Evolutionary conservation across 2,329 filamentous ascomycete species (phyloP), one percentile per base, ranked within the genome.

Genomic region (Exophiala calicioides): DNA sequence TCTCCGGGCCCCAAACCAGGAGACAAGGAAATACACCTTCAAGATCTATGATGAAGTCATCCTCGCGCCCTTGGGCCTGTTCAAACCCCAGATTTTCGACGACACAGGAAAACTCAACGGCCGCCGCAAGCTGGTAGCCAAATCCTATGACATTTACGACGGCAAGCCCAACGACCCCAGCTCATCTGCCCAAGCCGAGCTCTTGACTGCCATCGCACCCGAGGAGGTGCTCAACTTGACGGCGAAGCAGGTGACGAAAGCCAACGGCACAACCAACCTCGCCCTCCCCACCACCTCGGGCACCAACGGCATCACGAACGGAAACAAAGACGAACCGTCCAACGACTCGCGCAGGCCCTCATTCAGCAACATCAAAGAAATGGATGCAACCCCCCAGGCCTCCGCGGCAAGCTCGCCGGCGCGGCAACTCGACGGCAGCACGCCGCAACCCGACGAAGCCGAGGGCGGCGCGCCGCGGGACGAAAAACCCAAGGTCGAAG

Each of bases 1-100:
- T 66, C 79, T 98, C 12, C 85, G 93, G 20, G 87, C 88, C 7
- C 85, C 88, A 1, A 90, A 89, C 42, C 84, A 95, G 64, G 85
- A 93, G 40, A 98, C 93, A 1, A 80, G 84, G 54, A 96, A 95
- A 68, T 97, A 95, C 68, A 81, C 84, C 30, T 97, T 96, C 77
- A 97, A 97, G 74, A 90, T 88, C 1, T 98, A 97, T 62, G 93
- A 98, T 58, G 93, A 97, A 67, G 86, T 94, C 16, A 88, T 95
- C 58, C 77, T 98, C n/a, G 86, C 93, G 0, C 86, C 90, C 1
- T 89, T 95, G 85, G 90, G 90, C n/a, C 87, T 90, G 60, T 96
- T 94, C 66, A 86, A 91, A 50, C 91, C 93, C 0, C 74, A 80
- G 2, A 85, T 96, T 44, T 95, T 97, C 58, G 85, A 90, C 59